Evolutionary conservation across 192 early-diverging fungal species (phyloP).

Genomic region (Chytriomyces confervae): DNA sequence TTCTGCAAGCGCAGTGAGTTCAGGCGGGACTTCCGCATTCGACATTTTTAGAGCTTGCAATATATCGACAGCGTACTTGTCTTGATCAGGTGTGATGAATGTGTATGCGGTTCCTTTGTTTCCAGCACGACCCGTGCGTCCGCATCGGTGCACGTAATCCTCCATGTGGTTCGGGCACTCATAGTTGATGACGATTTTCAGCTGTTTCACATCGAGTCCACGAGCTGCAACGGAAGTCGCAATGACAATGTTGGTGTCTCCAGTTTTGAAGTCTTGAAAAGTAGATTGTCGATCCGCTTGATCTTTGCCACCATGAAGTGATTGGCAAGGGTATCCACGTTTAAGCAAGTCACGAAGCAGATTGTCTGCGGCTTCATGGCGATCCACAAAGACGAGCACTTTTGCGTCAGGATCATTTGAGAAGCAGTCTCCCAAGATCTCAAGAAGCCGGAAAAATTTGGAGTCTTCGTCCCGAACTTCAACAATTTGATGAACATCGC

Average conservation of each 20-base stretch:
- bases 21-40: conserved; percentile 73
- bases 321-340: conserved; percentile 84
- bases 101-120: conserved; percentile 97
- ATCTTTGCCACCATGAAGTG: conserved; percentile 94
- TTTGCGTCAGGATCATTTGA: conserved; percentile 72
- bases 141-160: conserved; percentile 98
- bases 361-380: conserved; percentile 93
- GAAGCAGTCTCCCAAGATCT: conserved; percentile 84
- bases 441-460: conserved; percentile 86
- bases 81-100: conserved; percentile 94
- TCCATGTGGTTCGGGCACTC: conserved; percentile 98
- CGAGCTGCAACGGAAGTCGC: conserved; percentile 97
- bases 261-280: conserved; percentile 92
- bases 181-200: conserved; percentile 94
- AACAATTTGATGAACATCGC: conserved; percentile 88
- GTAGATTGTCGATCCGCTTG: conserved; percentile 77
- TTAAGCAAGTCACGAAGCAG: conserved; percentile 82
- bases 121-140: conserved; percentile 96
- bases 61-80: conserved; percentile 89
- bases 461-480: conserved; percentile 85
- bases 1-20: conserved; percentile 81
- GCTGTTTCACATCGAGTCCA: conserved; percentile 92
- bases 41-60: conserved; percentile 86
- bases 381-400: conserved; percentile 91
- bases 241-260: conserved; percentile 86